phyloP scores from a whole-genome alignment of 2,329 filamentous ascomycete species.

The Alternaria sp. region DNA sequence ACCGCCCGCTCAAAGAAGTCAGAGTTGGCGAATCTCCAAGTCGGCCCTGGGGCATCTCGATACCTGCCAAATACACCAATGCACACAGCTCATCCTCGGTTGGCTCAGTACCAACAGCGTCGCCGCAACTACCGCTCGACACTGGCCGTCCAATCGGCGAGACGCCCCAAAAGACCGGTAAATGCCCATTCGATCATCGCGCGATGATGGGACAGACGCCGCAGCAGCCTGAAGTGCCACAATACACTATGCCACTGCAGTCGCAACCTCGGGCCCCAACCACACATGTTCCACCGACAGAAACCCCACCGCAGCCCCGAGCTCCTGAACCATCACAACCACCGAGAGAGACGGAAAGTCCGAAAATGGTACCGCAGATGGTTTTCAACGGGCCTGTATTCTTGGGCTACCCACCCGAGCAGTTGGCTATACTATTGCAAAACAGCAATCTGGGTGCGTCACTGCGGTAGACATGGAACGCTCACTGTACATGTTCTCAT shows the following conservation, averaged over 20 bases:
- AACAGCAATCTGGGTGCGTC: slow-evolving; percentile 45
- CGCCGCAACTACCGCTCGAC: slow-evolving; percentile 61
- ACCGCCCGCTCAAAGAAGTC: slow-evolving; percentile 84
- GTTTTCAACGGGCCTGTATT: slow-evolving; percentile 93
- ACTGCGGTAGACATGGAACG: slow-evolving; percentile 25
- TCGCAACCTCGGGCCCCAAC: slow-evolving; percentile 19
- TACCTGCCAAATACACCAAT: slow-evolving; percentile 66
- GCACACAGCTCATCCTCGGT: slow-evolving; percentile 48
- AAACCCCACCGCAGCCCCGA: slow-evolving; percentile 12
- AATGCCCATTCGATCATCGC: slow-evolving; percentile 46
- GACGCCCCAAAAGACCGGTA: slow-evolving; percentile 36
- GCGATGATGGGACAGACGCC: slow-evolving; percentile 33
- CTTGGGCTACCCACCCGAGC: slow-evolving; percentile 72
- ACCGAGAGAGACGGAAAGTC: slow-evolving; percentile 14
- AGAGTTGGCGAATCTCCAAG: slow-evolving; percentile 93
- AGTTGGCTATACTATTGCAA: slow-evolving; percentile 43
- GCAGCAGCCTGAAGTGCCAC: slow-evolving; percentile 3
- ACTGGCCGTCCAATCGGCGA: slow-evolving; percentile 31
- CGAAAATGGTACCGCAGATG: slow-evolving; percentile 66
- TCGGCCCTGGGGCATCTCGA: slow-evolving; percentile 88
- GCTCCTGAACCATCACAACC: slow-evolving; percentile 6
- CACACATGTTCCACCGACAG: slow-evolving; percentile 15
- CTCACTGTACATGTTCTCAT: slow-evolving; percentile 8
- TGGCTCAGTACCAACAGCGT: slow-evolving; percentile 49
- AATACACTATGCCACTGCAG: slow-evolving; percentile 13